Conservation (phyloP, 2,329 filamentous ascomycete genomes). For the Botrytis fabae region DNA sequence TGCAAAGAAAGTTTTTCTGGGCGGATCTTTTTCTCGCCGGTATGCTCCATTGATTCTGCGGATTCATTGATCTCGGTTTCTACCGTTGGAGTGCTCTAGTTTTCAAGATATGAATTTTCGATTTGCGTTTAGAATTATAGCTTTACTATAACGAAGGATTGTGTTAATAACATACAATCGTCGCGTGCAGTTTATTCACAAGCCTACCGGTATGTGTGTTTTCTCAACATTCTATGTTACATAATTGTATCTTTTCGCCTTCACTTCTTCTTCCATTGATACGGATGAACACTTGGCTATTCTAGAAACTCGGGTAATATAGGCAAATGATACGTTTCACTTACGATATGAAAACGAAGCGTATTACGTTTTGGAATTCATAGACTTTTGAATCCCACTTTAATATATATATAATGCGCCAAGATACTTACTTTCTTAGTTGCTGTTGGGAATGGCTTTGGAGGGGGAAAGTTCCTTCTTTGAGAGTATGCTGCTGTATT, state of each 20-base stretch:
- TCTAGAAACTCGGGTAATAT: neutral
- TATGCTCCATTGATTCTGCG: neutral
- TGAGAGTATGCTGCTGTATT: neutral
- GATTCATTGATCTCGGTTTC: neutral
- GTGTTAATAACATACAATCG: neutral
- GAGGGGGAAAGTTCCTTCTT: neutral
- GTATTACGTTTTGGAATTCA: neutral
- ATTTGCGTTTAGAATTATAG: neutral
- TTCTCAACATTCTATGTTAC: neutral
- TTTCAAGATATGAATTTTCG: neutral
- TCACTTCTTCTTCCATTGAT: neutral
- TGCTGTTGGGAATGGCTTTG: neutral
- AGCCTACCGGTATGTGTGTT: neutral
- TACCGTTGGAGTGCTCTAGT: neutral
- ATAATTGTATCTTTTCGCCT: neutral
- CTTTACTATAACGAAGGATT: neutral
- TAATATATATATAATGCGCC: neutral
- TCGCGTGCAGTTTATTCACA: neutral
- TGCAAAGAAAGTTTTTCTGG: too few relatives aligned
- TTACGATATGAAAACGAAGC: neutral
- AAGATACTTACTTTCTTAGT: too few relatives aligned
- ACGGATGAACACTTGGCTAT: neutral
- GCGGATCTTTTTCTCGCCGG: accelerated
- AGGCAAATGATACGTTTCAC: neutral
- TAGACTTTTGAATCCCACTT: neutral